Conservation (phyloP, 2,329 filamentous ascomycete species). For the Eutypella sp. region DNA sequence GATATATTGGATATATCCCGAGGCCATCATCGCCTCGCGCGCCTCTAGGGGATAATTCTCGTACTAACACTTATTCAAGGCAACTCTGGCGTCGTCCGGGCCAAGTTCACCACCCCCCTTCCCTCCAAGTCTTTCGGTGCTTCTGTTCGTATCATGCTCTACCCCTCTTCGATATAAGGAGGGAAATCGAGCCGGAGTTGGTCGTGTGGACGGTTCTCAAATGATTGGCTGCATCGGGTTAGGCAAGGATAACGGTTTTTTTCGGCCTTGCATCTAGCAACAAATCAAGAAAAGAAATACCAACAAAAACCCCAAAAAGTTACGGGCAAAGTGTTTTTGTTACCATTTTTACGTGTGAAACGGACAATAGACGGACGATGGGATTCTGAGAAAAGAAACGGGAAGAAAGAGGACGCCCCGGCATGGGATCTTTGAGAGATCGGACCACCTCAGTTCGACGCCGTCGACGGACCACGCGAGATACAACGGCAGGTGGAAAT, state of each 20-base stretch:
- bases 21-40: no score
- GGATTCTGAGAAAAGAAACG: no score
- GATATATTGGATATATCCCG: no score
- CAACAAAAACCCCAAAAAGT: slow-evolving; percentile 19
- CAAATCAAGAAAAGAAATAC: slow-evolving; percentile 31
- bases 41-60: no score
- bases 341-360: no score
- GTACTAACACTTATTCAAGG: slow-evolving; percentile 44
- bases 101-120: slow-evolving; percentile 94
- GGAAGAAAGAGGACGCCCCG: no score
- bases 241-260: slow-evolving; percentile 49
- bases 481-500: no score
- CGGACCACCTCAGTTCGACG: slow-evolving; percentile 3
- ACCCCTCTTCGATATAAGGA: slow-evolving; percentile 93
- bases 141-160: slow-evolving; percentile 94
- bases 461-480: no score
- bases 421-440: no score
- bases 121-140: slow-evolving; percentile 95
- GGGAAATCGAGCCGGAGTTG: slow-evolving; percentile 54
- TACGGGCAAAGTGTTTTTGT: slow-evolving; percentile 10
- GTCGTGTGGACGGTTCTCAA: slow-evolving; percentile 56
- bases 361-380: slow-evolving; percentile 7
- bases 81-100: slow-evolving; percentile 96
- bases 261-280: slow-evolving; percentile 31
- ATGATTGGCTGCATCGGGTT: slow-evolving; percentile 42